Evolutionary conservation across 495 filamentous ascomycete species (phyloP).

Genomic region (Recurvomyces mirabilis): DNA sequence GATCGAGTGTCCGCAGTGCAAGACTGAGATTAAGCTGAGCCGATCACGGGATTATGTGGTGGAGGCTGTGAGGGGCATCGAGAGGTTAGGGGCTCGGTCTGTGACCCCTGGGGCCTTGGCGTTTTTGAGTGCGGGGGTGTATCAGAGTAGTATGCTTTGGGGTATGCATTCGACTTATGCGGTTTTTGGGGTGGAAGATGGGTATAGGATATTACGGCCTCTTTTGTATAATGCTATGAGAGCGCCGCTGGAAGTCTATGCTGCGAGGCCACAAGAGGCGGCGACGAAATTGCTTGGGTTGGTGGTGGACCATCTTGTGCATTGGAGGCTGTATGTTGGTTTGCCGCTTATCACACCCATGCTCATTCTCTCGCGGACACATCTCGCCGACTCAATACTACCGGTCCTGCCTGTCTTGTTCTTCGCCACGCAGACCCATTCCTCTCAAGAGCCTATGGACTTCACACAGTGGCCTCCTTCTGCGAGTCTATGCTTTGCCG

Average conservation of each 20-base stretch:
- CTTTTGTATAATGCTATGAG: slow-evolving; percentile 10
- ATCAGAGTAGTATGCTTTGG: slow-evolving; percentile 44
- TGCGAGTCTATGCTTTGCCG: slow-evolving; percentile 54
- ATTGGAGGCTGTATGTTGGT: slow-evolving; percentile 38
- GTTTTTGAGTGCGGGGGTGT: slow-evolving; percentile 20
- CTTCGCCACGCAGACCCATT: slow-evolving; percentile 37
- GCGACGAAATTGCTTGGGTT: neutral
- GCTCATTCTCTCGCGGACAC: slow-evolving; percentile 49
- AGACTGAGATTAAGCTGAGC: slow-evolving; percentile 61
- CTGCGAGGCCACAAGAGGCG: neutral
- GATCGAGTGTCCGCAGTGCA: slow-evolving; percentile 80
- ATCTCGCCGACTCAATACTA: slow-evolving; percentile 46
- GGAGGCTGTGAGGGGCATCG: slow-evolving; percentile 43
- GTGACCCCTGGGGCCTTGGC: slow-evolving; percentile 42
- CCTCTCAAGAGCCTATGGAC: slow-evolving; percentile 32
- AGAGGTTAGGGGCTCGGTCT: slow-evolving; percentile 42
- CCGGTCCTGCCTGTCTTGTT: slow-evolving; percentile 54
- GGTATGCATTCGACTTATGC: slow-evolving; percentile 50
- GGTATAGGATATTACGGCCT: slow-evolving; percentile 36
- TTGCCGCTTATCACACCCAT: slow-evolving; percentile 52
- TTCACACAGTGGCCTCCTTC: slow-evolving; percentile 61
- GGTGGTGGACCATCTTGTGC: slow-evolving; percentile 10
- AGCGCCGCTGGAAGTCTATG: slow-evolving; percentile 10
- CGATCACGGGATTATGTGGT: slow-evolving; percentile 61
- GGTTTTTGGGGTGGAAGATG: slow-evolving; percentile 53